phyloP scores from a whole-genome alignment of 2,329 filamentous ascomycete species.

The Xylariales sp. region DNA sequence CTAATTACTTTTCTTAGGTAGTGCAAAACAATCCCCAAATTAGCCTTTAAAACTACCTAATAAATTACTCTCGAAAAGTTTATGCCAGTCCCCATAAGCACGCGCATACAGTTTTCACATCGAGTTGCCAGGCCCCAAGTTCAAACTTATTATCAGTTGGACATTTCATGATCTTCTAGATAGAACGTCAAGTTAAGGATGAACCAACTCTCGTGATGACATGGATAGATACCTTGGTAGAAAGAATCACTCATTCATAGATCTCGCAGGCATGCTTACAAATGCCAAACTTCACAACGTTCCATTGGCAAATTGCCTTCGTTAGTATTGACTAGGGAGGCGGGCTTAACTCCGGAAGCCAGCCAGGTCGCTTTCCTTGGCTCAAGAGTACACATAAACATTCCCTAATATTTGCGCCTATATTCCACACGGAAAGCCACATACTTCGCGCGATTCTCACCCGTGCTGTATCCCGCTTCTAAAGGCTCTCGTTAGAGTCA shows the following conservation, averaged over 20 bases:
- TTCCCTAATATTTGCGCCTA: neutral
- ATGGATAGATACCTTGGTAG: neutral
- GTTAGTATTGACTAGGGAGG: neutral
- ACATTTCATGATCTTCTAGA: neutral
- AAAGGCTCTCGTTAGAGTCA: neutral
- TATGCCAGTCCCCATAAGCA: too few relatives aligned
- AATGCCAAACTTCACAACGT: neutral
- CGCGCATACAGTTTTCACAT: too few relatives aligned
- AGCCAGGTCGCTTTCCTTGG: slow-evolving; percentile 16
- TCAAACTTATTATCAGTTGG: too few relatives aligned
- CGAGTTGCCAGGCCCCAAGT: too few relatives aligned
- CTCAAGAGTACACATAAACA: slow-evolving; percentile 10
- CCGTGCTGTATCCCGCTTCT: neutral
- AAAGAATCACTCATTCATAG: neutral
- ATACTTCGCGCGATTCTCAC: slow-evolving; percentile 7
- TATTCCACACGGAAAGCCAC: neutral
- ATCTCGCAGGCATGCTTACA: neutral
- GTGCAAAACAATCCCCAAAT: too few relatives aligned
- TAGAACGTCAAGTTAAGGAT: neutral
- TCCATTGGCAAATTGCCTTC: neutral
- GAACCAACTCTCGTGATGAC: neutral
- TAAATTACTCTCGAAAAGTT: too few relatives aligned
- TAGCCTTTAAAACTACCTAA: too few relatives aligned
- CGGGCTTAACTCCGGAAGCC: slow-evolving; percentile 9
- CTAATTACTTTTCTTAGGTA: too few relatives aligned